Evolutionary conservation across 2,329 filamentous ascomycete genomes (phyloP), one percentile per base, ranked within the genome.

Genomic region (Clonostachys byssicola): DNA sequence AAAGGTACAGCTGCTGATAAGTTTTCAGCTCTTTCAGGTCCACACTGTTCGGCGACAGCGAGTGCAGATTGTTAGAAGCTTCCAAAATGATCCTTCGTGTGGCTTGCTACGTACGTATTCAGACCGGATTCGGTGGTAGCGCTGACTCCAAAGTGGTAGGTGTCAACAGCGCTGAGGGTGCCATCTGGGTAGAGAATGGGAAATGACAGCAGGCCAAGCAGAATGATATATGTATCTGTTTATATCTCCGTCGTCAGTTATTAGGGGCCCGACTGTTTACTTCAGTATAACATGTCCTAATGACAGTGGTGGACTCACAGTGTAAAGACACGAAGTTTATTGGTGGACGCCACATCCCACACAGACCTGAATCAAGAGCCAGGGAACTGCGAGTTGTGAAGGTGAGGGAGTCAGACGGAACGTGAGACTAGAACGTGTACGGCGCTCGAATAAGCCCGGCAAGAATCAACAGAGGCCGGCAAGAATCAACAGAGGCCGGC

Each of bases 1-100:
- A 80, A 35, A 78, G 53, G 44, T 68, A 72, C 5, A 79, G 51
- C 52, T 80, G 77, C 53, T 80, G 77, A 48, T 78, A 79, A 0
- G 63, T 66, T 49, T 66, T 66, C 14, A 80, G 55, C 2, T 62
- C 57, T 42, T 77, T 78, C 43, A 79, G 56, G 52, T 80, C 74
- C 39, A 78, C 55, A 13, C 75, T 79, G 40, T 33, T 6, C 8
- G 6, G 23, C 12, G 34, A 30, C 33, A 23, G 23, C 23, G 23
- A 30, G 42, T 18, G 6, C 34, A 33, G 18, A 14, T 16, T 20
- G 14, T 44, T 10, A 45, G 44, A 34, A 36, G 42, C 40, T 20
- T 18, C 8, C 40, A 20, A 16, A 42, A 14, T 14, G 4, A 46
- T 41, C 8, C 40, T n/a, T 13, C 30, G n/a, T 18, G 17, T 18